Conservation (phyloP, 139 green algal genomes). For the Ostreobium quekettii region DNA sequence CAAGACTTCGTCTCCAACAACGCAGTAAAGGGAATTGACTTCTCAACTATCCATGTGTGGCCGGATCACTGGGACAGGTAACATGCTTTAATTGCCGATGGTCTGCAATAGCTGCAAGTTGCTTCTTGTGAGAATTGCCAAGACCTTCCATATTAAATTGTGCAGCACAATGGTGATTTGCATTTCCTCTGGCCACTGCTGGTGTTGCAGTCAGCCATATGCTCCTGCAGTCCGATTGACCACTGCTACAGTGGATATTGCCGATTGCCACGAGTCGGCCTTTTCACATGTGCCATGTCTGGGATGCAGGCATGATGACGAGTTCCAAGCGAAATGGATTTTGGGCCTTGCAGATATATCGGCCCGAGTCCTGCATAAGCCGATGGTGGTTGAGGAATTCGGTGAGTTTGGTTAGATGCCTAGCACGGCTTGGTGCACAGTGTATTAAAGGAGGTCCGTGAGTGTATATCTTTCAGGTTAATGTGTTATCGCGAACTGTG, state of each 20-base stretch:
- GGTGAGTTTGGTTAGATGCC: too few relatives aligned
- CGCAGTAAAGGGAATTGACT: slow-evolving; percentile 52
- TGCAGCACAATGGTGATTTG: neutral
- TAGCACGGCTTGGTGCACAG: too few relatives aligned
- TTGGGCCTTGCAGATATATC: slow-evolving; percentile 34
- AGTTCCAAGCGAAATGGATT: slow-evolving; percentile 32
- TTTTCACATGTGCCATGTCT: too few relatives aligned
- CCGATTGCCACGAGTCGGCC: slow-evolving; percentile 36
- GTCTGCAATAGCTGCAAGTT: neutral
- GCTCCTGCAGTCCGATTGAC: too few relatives aligned
- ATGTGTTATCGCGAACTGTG: too few relatives aligned
- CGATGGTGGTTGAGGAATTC: too few relatives aligned
- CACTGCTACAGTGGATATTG: too few relatives aligned
- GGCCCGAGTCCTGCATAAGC: slow-evolving; percentile 32
- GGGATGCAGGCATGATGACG: neutral
- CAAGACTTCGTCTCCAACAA: slow-evolving; percentile 75
- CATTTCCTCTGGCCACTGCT: too few relatives aligned
- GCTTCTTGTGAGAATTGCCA: neutral
- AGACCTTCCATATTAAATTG: neutral
- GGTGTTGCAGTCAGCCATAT: too few relatives aligned
- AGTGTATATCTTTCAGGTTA: too few relatives aligned
- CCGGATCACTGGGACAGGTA: slow-evolving; percentile 52
- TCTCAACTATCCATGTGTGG: slow-evolving; percentile 61
- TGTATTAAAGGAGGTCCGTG: too few relatives aligned
- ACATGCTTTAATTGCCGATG: slow-evolving; percentile 19